Evolutionary conservation across 2,329 filamentous ascomycete species (phyloP), one percentile per base, ranked within the genome.

Genomic region (Botrytis aclada): DNA sequence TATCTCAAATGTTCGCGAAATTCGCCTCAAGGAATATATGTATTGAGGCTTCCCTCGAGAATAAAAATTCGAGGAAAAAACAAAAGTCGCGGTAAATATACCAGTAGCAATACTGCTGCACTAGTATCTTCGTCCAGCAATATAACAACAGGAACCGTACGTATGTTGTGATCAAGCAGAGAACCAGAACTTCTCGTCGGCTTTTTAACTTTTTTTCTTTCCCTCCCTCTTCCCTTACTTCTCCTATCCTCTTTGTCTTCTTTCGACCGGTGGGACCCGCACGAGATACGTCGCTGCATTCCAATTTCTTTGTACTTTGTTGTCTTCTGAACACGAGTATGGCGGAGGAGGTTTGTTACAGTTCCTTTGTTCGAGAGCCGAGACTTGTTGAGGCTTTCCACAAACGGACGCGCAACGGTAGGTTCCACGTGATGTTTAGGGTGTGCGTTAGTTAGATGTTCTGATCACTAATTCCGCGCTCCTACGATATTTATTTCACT

Each of bases 171-270:
- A 9, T 34, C 43, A 25, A 43, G n/a, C 45, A 29, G 10, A 12
- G n/a, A 25, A 39, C 9, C 45, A n/a, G 34, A 34, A 54, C 43
- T 47, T 37, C 64, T 67, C 25, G 58, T 14, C 25, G 18, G 3
- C 47, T 22, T 67, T 67, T 56, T 67, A 25, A 56, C 16, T n/a
- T 51, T 41, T 32, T n/a, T 20, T 8, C 51, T 20, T 22, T 65
- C 41, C 16, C 8, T 34, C 22, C n/a, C 43, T 41, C 65, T 56
- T 67, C 47, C 25, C 12, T 39, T 37, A 1, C 32, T 41, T 18
- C 41, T 65, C 29, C 41, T 47, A 22, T 56, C 25, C 65, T 69
- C 47, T 69, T 69, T 69, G 47, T 69, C 47, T 41, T 32, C 37
- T 22, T 10, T 58, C 37, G 37, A 41, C 37, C 25, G 4, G 9